Base-by-base conservation (phyloP, 352 stramenopile species). In the Pythium plurisporium region DNA sequence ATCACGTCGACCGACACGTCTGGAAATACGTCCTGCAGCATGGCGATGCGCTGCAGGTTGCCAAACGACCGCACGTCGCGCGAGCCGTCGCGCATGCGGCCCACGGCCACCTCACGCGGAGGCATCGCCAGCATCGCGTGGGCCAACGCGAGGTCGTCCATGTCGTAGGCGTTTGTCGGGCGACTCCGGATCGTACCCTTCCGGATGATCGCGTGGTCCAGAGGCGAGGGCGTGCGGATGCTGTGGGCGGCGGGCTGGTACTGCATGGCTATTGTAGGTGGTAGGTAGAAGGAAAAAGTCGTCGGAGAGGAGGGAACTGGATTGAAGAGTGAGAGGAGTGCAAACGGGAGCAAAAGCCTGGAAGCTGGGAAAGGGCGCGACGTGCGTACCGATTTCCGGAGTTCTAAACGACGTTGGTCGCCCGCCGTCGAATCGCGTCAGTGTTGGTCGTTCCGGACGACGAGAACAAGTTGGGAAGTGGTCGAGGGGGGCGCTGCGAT, bases 1-100 rank as follows among this genome's bases (percentile, higher is more conserved):
- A 84, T 59, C 37, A 89, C 53, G 14, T 85, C 79, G 17, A 70
- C 29, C 1, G 62, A 58, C 8, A 87, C 49, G 7, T 44, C 63
- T 3, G 81, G 81, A 63, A 84, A 91, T 25, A 91, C 71, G 29
- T 87, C 77, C 40, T 69, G 67, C 42, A 91, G 58, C 33, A 72
- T 36, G 36, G 53, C 50, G 40, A 90, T 40, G 38, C 81, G 78
- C 46, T 75, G 63, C 36, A 72, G 57, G 65, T 70, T 84, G 38
- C 65, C 64, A 34, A 72, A 33, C 29, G 74, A 76, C 19, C 70
- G 68, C 37, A 74, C 70, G 17, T 42, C 38, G 36, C n/a, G 19
- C 11, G 36, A 50, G 34, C 46, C 44, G 43, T 53, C 61, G 29
- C 29, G 61, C 20, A 67, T 61, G 20, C 69, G 49, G 27, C 69